These are phyloP conservation scores for Rhodotorula graminis DNA, from an alignment of 768 basidiomycete species.

Conservation along the genomic window DNA sequence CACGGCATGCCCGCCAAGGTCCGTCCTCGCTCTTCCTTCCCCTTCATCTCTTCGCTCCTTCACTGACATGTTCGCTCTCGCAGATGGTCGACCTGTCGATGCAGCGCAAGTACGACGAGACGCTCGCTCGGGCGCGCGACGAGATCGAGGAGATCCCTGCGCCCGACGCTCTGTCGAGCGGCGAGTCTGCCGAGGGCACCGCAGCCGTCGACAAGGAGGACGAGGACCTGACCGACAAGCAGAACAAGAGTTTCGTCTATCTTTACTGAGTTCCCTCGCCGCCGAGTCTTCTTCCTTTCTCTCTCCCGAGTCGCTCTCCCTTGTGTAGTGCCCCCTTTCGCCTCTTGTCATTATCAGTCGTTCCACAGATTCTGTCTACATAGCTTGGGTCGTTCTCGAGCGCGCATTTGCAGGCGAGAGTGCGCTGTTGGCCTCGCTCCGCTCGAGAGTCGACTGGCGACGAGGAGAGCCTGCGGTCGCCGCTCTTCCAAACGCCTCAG, in stretches of 20 bases:
- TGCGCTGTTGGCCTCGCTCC: too few relatives aligned
- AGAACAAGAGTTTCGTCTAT: background rate
- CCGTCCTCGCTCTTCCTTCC: constrained; percentile 41
- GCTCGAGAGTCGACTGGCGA: too few relatives aligned
- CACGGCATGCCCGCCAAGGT: constrained; percentile 45
- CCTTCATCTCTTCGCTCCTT: background rate
- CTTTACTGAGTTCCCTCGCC: background rate
- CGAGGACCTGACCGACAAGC: background rate
- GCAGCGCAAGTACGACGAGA: background rate
- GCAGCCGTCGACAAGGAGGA: background rate
- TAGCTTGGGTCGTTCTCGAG: too few relatives aligned
- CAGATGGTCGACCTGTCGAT: background rate
- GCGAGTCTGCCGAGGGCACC: background rate
- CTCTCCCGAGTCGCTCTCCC: too few relatives aligned
- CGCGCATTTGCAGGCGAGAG: too few relatives aligned
- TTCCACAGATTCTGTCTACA: too few relatives aligned
- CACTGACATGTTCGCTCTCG: too few relatives aligned
- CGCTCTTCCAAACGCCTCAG: too few relatives aligned
- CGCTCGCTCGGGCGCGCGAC: background rate
- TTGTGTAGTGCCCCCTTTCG: background rate
- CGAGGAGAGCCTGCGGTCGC: too few relatives aligned
- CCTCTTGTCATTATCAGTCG: too few relatives aligned
- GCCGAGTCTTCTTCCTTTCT: background rate
- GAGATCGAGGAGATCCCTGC: background rate
- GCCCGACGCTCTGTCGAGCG: too few relatives aligned